Evolutionary conservation across 1,284 basidiomycete species (phyloP), one percentile per base, ranked within the genome.

Genomic region (Moesziomyces antarcticus): DNA sequence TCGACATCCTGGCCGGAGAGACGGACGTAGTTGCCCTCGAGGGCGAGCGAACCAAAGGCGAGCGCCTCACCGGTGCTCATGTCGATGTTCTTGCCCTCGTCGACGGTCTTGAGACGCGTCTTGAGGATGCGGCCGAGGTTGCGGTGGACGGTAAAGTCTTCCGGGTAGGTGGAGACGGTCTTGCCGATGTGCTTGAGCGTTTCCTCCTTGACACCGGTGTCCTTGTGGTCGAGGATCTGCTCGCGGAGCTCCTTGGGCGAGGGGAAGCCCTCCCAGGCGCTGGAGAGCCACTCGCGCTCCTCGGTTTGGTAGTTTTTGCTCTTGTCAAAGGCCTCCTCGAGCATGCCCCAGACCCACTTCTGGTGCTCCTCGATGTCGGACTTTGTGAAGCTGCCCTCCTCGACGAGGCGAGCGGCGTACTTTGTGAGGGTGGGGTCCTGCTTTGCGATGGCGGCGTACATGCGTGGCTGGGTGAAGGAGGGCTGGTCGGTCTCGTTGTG

Each of bases 401-500:
- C 91, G 82, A 94, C 89, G 55, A 99, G 88, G 86, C 92, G 91
- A 83, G 95, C 92, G 74, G 92, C 89, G 87, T 99, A 99, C 85
- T 94, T 90, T 18, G 92, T 91, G 60, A 99, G 88, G 10, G 95
- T 91, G 2, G 95, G 93, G 5, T 92, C 92, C 86, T 99, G 94
- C 83, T 94, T 92, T 86, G 91, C 91, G 85, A 99, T 97, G 20
- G 94, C 94, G 85, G 94, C 89, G 88, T 99, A 99, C 96, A 99
- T 99, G 72, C 93, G 89, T 13, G 97, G 97, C 85, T 99, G 97
- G 21, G 97, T 99, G 88, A 99, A 99, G 85, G 90, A 92, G 21
- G 97, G 97, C 86, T 99, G 97, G 85, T 99, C 97, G 21, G 95
- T 98, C 87, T 99, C 97, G 86, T 99, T 99, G 87, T 99, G 97